phyloP scores from a whole-genome alignment of 768 basidiomycete genomes.

The Gloeopeniophorella convolvens region DNA sequence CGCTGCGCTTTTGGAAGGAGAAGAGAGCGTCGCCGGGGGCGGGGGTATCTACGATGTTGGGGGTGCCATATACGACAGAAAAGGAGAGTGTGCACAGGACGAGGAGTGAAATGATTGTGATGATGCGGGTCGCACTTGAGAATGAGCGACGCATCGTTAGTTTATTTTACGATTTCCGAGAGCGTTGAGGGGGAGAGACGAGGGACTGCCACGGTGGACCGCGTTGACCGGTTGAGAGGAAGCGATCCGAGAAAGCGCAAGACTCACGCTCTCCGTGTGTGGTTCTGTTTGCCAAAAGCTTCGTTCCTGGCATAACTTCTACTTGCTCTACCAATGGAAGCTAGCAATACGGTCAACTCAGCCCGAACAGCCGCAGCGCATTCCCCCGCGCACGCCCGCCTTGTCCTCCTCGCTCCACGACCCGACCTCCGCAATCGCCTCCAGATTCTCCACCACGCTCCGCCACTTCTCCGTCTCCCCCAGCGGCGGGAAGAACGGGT shows the following conservation, averaged over 20 bases:
- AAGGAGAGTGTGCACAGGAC: constrained; percentile 8
- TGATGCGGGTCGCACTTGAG: constrained; percentile 4
- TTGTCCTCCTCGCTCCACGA: constrained; percentile 58
- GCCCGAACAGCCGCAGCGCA: constrained; percentile 62
- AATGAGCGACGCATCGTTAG: constrained; percentile 12
- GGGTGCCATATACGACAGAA: background rate
- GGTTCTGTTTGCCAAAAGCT: too few species aligned
- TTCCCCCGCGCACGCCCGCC: constrained; percentile 65
- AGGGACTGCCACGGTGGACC: background rate
- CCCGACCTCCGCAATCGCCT: constrained; percentile 63
- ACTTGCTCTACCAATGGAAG: too few species aligned
- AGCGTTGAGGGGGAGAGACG: background rate
- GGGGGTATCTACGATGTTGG: constrained; percentile 2
- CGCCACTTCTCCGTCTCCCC: constrained; percentile 63
- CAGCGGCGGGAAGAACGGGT: constrained; percentile 88
- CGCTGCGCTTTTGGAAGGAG: background rate
- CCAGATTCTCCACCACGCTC: constrained; percentile 80
- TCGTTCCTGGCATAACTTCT: too few species aligned
- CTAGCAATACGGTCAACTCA: too few species aligned
- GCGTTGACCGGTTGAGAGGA: too few species aligned
- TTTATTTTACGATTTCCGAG: background rate
- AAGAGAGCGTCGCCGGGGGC: background rate
- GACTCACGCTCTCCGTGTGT: too few species aligned
- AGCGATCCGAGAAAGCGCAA: too few species aligned
- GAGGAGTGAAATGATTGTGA: constrained; percentile 18